Percentiles rank a stretch among this genome's conserved stretches.
phyloP scores from a whole-genome alignment of 208 protist species.

The Endotrypanum monterogeii region DNA sequence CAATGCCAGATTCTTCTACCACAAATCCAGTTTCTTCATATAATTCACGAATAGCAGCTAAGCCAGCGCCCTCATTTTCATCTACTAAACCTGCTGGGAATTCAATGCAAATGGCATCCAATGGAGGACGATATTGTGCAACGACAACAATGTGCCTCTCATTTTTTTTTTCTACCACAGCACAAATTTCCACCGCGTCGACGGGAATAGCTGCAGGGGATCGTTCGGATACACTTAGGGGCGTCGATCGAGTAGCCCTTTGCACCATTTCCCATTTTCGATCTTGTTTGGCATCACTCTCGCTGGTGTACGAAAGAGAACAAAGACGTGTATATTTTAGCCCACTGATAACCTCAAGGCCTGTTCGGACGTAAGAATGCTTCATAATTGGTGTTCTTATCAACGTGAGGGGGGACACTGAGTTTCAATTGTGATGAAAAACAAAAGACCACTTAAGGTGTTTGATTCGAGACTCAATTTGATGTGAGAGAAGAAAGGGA shows the following conservation, averaged over 20 bases:
- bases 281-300: slow-evolving; percentile 7
- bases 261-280: slow-evolving; percentile 75
- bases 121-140: slow-evolving; percentile 78
- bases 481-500: background rate
- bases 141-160: slow-evolving; percentile 70
- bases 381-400: slow-evolving; percentile 24
- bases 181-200: slow-evolving; percentile 76
- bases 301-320: slow-evolving; percentile 27
- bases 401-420: background rate
- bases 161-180: slow-evolving; percentile 36
- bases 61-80: slow-evolving; percentile 43
- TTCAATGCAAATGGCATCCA: slow-evolving; percentile 69
- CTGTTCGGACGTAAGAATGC: slow-evolving; percentile 35
- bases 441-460: background rate
- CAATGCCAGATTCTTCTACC: slow-evolving; percentile 38
- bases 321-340: slow-evolving; percentile 42
- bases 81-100: slow-evolving; percentile 89
- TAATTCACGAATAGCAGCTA: slow-evolving; percentile 78
- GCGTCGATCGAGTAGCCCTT: slow-evolving; percentile 42
- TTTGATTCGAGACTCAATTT: background rate
- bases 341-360: slow-evolving; percentile 30
- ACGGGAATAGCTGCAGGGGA: slow-evolving; percentile 50
- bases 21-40: slow-evolving; percentile 86
- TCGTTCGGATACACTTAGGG: slow-evolving; percentile 29
- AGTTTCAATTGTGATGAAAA: no score